Base-by-base conservation (phyloP, 1,284 basidiomycete species). In the Trichosporon sp. region DNA sequence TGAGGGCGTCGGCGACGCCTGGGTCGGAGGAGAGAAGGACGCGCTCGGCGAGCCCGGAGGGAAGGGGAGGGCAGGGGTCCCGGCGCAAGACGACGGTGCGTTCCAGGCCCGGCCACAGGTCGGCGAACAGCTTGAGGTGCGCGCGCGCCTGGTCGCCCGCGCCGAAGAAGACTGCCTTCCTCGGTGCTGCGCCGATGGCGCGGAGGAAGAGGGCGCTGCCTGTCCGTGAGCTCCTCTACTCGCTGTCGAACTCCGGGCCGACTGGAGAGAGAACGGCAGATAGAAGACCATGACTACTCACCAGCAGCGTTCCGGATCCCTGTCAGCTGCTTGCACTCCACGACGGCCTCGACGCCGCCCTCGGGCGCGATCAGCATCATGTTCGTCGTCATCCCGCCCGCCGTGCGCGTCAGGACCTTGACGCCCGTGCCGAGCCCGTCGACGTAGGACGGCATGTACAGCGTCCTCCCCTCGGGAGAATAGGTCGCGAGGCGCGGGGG, bases 391-490 rank as follows among this genome's bases (percentile, higher is more conserved):
- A 64, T 64, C 1, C 62, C 62, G 64, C 47, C 27, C 38, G 31
- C 1, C 74, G 42, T 13, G 70, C 70, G 0, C 86, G 83, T 9
- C 89, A 83, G 4, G 90, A 79, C 9, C 83, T 86, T 0, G 88
- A 87, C 5, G 90, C 89, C 9, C 92, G 85, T 6, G 90, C 82
- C 0, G 90, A 92, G 31, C 90, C 91, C 92, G 72, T 35, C 8
- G 9, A 60, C 42, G 27, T 44, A 44, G 35, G 78, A 74, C 11
- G 82, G 82, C 82, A 84, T 83, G 70, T 79, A 79, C 6, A 83
- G 74, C 9, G 75, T 74, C 1, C 31, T 4, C 31, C 34, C 12
- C 25, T 27, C 12, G 21, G 13, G 70, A 51, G 21, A 32, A 29
- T 32, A 60, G 15, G 56, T 60, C 27, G 56, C 56, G 3, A 60